Percentiles rank a stretch among this genome's conserved stretches.
Conservation (phyloP, 495 filamentous ascomycete genomes). For the Penicillium herquei region DNA sequence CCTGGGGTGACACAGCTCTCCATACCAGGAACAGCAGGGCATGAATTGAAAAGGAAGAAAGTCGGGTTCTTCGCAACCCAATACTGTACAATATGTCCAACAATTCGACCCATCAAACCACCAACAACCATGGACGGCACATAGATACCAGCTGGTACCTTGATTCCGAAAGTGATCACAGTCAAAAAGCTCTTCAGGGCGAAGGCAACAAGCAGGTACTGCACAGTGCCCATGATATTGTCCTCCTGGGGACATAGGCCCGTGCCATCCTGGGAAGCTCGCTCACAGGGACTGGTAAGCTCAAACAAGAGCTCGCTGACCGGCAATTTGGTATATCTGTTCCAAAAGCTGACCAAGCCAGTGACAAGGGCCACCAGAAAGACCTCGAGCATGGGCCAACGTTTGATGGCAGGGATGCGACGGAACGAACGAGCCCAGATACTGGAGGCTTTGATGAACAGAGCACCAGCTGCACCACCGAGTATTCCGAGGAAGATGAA, state of each 20-base stretch:
- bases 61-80: slow-evolving; percentile 69
- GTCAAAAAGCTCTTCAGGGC: slow-evolving; percentile 88
- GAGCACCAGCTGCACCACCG: slow-evolving; percentile 78
- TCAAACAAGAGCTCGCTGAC: slow-evolving; percentile 91
- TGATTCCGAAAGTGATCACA: slow-evolving; percentile 87
- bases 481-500: slow-evolving; percentile 84
- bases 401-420: slow-evolving; percentile 75
- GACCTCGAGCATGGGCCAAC: slow-evolving; percentile 82
- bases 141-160: slow-evolving; percentile 94
- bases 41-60: slow-evolving; percentile 69
- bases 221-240: slow-evolving; percentile 70
- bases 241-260: slow-evolving; percentile 77
- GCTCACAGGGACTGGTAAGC: slow-evolving; percentile 80
- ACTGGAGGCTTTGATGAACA: slow-evolving; percentile 95
- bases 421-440: slow-evolving; percentile 89
- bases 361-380: slow-evolving; percentile 83
- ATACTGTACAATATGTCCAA: slow-evolving; percentile 87
- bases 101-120: slow-evolving; percentile 83
- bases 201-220: slow-evolving; percentile 72
- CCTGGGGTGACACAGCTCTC: slow-evolving; percentile 91
- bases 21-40: slow-evolving; percentile 63
- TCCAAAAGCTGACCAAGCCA: slow-evolving; percentile 88
- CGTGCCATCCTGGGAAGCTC: slow-evolving; percentile 53
- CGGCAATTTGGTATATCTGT: slow-evolving; percentile 80
- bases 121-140: slow-evolving; percentile 98